Base-by-base conservation (phyloP, 2,329 filamentous ascomycete genomes). In the Penicillium sp. region DNA sequence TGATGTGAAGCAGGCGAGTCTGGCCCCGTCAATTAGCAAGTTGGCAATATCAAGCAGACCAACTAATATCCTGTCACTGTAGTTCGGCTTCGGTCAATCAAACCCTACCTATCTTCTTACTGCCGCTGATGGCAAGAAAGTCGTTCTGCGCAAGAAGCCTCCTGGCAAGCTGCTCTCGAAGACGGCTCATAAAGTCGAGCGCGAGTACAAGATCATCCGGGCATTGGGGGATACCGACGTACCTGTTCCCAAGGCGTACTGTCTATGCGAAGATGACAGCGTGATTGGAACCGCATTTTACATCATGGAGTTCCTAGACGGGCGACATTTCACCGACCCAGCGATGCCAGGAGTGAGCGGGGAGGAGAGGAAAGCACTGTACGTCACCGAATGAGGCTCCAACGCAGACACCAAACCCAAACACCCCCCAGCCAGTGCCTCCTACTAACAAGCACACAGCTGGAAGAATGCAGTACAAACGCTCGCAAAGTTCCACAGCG, bases 71-170 rank as follows among this genome's bases (percentile, higher is more conserved):
- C 14, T 20, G 31, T 16, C 8, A 10, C 13, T 49, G 35, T 69
- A 97, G 90, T 99, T 97, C 72, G 91, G 92, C 67, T 97, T 95
- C 73, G 94, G 94, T 58, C 94, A 97, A 78, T 96, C 91, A 56
- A 99, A 97, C 73, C 94, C 94, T 43, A 99, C 94, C 2, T 99
- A 97, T 78, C 90, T 93, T 69, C 82, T 97, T 69, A 96, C 87
- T 16, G 86, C 86, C 50, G 81, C 85, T 62, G 81, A 86, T 70
- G 85, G 86, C 50, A 74, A 79, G 64, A 86, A 87, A 70, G 96
- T 88, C 77, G 94, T 99, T 34, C 84, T 97, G 79, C 90, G 94
- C 73, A 97, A 99, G 83, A 97, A 97, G 78, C 94, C 94, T 1
- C 93, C 94, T n/a, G 94, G 94, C 61, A 86, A 88, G 77, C 87